A percentile compares a stretch with the other conserved stretches of the same genome.
These are phyloP conservation scores for Sclerotinia trifoliorum DNA, from an alignment of 2,329 filamentous ascomycete genomes.

Conservation along the genomic window DNA sequence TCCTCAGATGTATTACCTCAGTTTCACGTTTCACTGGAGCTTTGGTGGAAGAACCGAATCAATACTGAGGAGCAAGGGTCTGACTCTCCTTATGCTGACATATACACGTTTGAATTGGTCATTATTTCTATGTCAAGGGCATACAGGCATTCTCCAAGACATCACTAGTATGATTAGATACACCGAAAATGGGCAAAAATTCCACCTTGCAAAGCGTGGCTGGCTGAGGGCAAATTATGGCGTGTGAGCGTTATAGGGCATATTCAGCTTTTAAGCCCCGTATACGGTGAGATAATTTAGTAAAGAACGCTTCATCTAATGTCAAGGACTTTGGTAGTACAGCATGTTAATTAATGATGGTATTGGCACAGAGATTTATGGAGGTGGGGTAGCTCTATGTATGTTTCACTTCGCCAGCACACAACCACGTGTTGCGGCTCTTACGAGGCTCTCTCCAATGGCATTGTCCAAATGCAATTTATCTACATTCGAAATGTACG, in stretches of 20 bases:
- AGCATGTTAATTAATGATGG: not conserved
- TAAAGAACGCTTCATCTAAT: not conserved
- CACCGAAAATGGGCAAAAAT: not conserved
- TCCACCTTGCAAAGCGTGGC: not conserved
- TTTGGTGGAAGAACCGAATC: not conserved
- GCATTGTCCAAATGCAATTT: not conserved
- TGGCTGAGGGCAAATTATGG: not conserved
- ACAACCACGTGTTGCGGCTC: slow-evolving; percentile 5
- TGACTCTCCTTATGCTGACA: not conserved
- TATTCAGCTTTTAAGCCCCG: not conserved
- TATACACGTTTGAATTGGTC: not conserved
- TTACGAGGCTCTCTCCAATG: not conserved
- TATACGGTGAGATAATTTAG: not conserved
- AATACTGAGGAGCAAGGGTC: not conserved
- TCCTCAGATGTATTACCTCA: not conserved
- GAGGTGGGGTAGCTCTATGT: not conserved
- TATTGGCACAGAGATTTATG: not conserved
- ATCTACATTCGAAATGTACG: not conserved
- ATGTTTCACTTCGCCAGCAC: slow-evolving; percentile 6
- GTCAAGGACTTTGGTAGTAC: not conserved
- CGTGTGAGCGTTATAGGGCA: not conserved
- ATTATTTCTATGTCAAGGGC: not conserved
- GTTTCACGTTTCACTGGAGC: not conserved
- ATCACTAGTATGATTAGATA: slow-evolving; percentile 3
- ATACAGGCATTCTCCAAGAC: not conserved